phyloP scores from a whole-genome alignment of 139 green algal genomes.

The Haematococcus sp. region DNA sequence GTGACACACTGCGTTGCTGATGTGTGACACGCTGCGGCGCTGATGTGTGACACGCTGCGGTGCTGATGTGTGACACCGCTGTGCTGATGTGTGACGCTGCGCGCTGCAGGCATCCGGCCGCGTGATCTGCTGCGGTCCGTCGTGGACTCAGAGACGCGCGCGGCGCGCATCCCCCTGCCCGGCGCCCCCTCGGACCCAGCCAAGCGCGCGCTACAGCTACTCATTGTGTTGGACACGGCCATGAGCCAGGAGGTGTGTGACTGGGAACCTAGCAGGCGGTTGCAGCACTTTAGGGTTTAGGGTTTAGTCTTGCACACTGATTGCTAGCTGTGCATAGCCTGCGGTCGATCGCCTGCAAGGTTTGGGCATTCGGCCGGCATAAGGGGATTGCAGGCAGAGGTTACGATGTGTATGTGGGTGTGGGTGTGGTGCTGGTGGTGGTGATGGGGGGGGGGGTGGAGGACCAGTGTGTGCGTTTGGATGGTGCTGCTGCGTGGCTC shows the following conservation, averaged over 20 bases:
- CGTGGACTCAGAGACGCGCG: constrained; percentile 6
- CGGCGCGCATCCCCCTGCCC: constrained; percentile 2
- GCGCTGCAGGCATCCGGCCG: not conserved
- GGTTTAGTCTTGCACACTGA: not conserved
- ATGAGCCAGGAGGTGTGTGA: not conserved
- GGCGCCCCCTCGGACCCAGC: not conserved
- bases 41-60: too few species aligned
- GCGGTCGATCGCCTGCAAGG: too few species aligned
- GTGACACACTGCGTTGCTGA: too few species aligned
- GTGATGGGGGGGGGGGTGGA: too few species aligned
- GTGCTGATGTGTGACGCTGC: not conserved
- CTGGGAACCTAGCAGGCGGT: too few species aligned
- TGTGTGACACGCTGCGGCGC: not conserved
- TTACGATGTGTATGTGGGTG: too few species aligned
- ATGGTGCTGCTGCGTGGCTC: too few species aligned
- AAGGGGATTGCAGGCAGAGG: too few species aligned
- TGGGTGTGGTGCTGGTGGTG: too few species aligned
- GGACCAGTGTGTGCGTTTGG: too few species aligned
- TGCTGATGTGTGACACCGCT: not conserved
- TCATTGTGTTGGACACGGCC: constrained; percentile 46
- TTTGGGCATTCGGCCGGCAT: too few species aligned
- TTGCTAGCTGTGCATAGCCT: constrained; percentile 27
- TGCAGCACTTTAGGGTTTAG: not conserved
- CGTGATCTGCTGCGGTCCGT: constrained; percentile 10
- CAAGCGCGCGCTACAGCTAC: constrained; percentile 21